Conservation (phyloP, 305 asterid genomes). For the Plantago lanceolata region DNA sequence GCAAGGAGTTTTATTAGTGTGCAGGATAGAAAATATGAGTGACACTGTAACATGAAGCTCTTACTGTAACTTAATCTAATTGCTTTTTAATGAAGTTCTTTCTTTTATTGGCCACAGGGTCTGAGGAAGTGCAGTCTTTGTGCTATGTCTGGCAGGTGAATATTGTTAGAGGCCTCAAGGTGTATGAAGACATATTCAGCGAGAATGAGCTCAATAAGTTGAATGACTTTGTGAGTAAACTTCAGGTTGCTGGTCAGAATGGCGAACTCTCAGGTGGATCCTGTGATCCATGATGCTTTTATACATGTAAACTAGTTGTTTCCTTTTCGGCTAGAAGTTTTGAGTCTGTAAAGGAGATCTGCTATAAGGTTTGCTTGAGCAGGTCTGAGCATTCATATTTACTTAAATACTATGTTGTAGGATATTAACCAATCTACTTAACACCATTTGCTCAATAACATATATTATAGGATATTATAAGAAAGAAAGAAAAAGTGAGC, state of each 20-base stretch:
- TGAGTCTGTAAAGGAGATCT: not conserved
- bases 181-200: slow-evolving; percentile 70
- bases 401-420: not conserved
- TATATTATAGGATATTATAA: not conserved
- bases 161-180: slow-evolving; percentile 87
- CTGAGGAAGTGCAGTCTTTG: slow-evolving; percentile 53
- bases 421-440: not conserved
- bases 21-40: slow-evolving; percentile 1
- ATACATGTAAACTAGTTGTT: slow-evolving; percentile 61
- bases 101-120: slow-evolving; percentile 43
- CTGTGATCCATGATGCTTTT: slow-evolving; percentile 83
- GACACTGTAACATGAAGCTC: slow-evolving; percentile 7
- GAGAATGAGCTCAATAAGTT: slow-evolving; percentile 72
- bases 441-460: not conserved
- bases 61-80: slow-evolving; percentile 16
- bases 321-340: slow-evolving; percentile 66
- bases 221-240: slow-evolving; percentile 64
- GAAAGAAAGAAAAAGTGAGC: not conserved
- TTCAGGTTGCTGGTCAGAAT: slow-evolving; percentile 83
- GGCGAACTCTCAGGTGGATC: slow-evolving; percentile 98
- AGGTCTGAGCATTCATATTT: not conserved
- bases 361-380: not conserved
- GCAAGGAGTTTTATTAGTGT: not conserved
- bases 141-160: slow-evolving; percentile 58
- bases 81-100: slow-evolving; percentile 14